Conservation (phyloP, 768 basidiomycete species). For the Suillus subaureus region DNA sequence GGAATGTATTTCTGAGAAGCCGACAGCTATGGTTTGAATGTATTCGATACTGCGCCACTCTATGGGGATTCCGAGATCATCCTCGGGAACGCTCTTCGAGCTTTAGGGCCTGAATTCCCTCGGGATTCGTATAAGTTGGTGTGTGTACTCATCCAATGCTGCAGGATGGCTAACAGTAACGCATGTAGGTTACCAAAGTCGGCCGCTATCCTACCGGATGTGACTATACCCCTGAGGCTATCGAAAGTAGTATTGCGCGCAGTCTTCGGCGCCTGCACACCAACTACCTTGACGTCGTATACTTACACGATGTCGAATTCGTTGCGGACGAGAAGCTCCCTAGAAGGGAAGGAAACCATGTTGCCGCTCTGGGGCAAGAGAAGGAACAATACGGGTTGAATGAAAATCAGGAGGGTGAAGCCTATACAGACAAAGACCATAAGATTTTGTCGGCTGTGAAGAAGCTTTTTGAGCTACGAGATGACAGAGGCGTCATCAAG, state of each 20-base stretch:
- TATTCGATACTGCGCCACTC: slow-evolving; percentile 82
- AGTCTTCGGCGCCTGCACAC: slow-evolving; percentile 75
- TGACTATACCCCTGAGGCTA: slow-evolving; percentile 70
- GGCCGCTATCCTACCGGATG: slow-evolving; percentile 71
- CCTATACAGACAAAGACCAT: slow-evolving; percentile 72
- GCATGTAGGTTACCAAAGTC: slow-evolving; percentile 77
- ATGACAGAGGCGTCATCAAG: slow-evolving; percentile 64
- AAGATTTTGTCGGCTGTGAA: slow-evolving; percentile 67
- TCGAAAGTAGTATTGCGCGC: slow-evolving; percentile 66
- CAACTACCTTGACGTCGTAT: slow-evolving; percentile 77
- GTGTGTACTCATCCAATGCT: slow-evolving; percentile 6
- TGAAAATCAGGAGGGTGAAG: slow-evolving; percentile 53
- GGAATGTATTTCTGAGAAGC: background rate
- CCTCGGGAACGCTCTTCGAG: slow-evolving; percentile 63
- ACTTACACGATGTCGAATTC: slow-evolving; percentile 85
- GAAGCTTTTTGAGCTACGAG: slow-evolving; percentile 67
- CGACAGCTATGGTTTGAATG: slow-evolving; percentile 73
- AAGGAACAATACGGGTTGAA: slow-evolving; percentile 66
- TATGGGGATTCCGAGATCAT: slow-evolving; percentile 83
- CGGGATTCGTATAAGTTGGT: slow-evolving; percentile 79
- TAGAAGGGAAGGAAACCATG: slow-evolving; percentile 55
- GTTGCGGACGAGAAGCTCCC: slow-evolving; percentile 57
- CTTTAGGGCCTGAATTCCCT: slow-evolving; percentile 69
- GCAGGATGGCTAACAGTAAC: background rate
- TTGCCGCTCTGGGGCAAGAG: slow-evolving; percentile 53